Base-by-base conservation (phyloP, 306 rosid genomes). In the Dryas alaskensis region DNA sequence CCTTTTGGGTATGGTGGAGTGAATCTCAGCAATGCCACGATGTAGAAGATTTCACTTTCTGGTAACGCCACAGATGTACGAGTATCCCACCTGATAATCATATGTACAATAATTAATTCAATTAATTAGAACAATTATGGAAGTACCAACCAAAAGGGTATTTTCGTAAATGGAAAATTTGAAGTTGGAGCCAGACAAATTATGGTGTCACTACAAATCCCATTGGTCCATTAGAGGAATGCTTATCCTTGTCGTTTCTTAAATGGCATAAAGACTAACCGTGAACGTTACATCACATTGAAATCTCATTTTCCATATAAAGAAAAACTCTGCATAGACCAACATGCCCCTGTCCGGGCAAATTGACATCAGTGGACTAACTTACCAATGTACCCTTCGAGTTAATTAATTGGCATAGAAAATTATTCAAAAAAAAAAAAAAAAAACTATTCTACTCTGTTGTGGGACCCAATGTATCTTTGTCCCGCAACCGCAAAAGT, bases 31-130 rank as follows among this genome's bases (percentile, higher is more conserved):
- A 93, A 72, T 0, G 97, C 97, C 81, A 94, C 88, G 43, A 88
- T 58, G 92, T 94, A 94, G 85, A 94, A 89, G 31, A 94, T 84
- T 73, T 91, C 96, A 8, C 92, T 88, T 72, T 91, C 86, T 0
- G 98, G 98, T 70, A 91, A 45, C 81, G 64, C 85, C 65, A 79
- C 89, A 1, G 98, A 94, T 11, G 92, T 92, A 22, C 98, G 89
- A 40, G 45, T 57, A 79, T 94, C 98, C 98, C 98, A 94, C 89
- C 98, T 94, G 84, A 55, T 14, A 12, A 27, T 12, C 6, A 49
- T 16, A 27, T 3, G 11, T 12, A 25, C 10, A 4, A 10, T 1
- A 9, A 6, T 22, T 63, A 27, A 43, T 52, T 16, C 39, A 42
- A 4, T n/a, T n/a, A 59, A 4, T 70, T 43, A 10, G 22, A 14